Base-by-base conservation (phyloP, 2,329 filamentous ascomycete species). In the Aspergillus sp. region DNA sequence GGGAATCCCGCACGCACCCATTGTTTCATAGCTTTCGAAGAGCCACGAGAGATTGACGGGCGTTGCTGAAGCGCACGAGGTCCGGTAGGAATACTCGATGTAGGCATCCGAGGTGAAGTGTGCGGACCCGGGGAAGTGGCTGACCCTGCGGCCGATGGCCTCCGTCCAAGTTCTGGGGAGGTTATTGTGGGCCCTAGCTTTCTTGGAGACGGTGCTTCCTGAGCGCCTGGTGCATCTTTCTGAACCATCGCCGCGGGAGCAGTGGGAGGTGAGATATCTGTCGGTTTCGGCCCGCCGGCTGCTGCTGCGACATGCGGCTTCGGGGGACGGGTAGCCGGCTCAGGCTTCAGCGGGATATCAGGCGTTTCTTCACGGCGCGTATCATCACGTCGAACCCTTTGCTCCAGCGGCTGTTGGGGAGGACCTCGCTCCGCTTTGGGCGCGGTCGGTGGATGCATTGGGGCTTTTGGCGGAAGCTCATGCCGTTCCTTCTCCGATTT, bases 371-470 rank as follows among this genome's bases (percentile, higher is more conserved):
- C 66, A 36, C 65, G 70, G 17, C 66, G 67, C 32, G 59, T 27
- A 5, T 68, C 64, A 17, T 71, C 66, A n/a, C 66, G 70, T 41
- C 70, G 68, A 21, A 62, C 30, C 13, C 68, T 70, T 52, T 65
- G 57, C 11, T 76, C 71, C 15, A 67, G 53, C 3, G 64, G 54
- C 21, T 66, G 65, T 39, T 68, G 66, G 10, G 64, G 42, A 10
- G 73, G 68, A 17, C 57, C 64, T 21, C 79, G 71, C n/a, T 76
- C 75, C 8, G 78, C 78, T 61, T 79, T 80, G 8, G 79, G 79
- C 10, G 75, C 77, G 8, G 78, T 80, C 10, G 78, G 78, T 11
- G 78, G 76, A 30, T 77, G 74, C 39, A 75, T 71, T 2, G 68
- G 54, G 3, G 65, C 62, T 3, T 66, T 64, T 15, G 64, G 51